Evolutionary conservation across 805 yeast genomes (phyloP).

Genomic region (Starmerella sirachaensis): DNA sequence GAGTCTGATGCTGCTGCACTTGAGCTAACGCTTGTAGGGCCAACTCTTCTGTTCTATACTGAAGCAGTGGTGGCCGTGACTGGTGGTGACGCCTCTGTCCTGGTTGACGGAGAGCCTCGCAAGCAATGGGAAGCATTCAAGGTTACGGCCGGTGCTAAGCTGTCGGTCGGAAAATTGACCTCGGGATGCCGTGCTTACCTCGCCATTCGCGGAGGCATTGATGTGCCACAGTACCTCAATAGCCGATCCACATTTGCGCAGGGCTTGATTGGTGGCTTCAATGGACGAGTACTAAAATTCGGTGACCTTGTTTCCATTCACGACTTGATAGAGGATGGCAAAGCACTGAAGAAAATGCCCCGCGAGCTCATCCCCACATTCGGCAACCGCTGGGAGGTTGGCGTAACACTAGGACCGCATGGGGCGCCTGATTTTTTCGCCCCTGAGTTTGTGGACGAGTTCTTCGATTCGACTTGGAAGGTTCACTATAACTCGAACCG

Average conservation of each 20-base stretch:
- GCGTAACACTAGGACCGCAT: conserved; percentile 95
- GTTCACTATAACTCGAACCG: conserved; percentile 95
- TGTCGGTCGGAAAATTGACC: conserved; percentile 67
- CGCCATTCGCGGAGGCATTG: conserved; percentile 86
- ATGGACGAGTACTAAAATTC: conserved; percentile 79
- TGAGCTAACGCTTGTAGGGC: conserved; percentile 81
- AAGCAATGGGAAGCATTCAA: conserved; percentile 62
- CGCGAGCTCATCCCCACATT: conserved; percentile 43
- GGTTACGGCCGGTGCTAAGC: conserved; percentile 61
- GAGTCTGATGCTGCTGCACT: conserved; percentile 71
- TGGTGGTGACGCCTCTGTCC: conserved; percentile 68
- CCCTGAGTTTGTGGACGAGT: conserved; percentile 57
- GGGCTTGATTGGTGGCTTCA: conserved; percentile 83
- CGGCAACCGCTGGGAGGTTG: conserved; percentile 62
- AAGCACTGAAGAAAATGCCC: conserved; percentile 40
- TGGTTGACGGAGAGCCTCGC: conserved; percentile 47
- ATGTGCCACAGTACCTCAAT: conserved; percentile 86
- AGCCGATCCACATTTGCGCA: conserved; percentile 94
- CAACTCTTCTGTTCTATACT: conserved; percentile 71
- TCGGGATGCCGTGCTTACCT: conserved; percentile 83
- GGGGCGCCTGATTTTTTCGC: conserved; percentile 94
- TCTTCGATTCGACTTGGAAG: conserved; percentile 75
- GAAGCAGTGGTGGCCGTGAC: conserved; percentile 69
- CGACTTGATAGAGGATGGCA: neutral
- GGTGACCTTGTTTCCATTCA: conserved; percentile 89